phyloP scores from a whole-genome alignment of 208 protist species.

The Trypanosoma avium region DNA sequence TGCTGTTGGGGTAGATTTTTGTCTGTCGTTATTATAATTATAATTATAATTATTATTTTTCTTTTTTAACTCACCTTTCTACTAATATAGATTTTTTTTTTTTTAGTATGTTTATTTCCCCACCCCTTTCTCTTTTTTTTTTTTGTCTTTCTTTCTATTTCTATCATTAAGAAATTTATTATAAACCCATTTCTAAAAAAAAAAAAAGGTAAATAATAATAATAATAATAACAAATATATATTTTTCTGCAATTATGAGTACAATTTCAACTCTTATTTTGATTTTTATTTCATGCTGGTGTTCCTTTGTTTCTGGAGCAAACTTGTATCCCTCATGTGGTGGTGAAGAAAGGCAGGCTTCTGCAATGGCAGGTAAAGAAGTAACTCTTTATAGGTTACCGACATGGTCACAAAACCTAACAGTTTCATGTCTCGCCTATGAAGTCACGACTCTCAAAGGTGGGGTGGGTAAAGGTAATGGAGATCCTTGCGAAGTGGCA shows the following conservation, averaged over 20 bases:
- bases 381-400: constrained; percentile 25
- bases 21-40: too few species aligned
- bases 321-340: constrained; percentile 61
- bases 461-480: constrained; percentile 15
- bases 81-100: constrained; percentile 10
- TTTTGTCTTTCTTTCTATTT: constrained; percentile 1
- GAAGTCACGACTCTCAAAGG: constrained; percentile 50
- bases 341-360: constrained; percentile 22
- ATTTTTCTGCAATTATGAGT: too few species aligned
- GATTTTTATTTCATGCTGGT: constrained; percentile 2
- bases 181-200: constrained; percentile 4
- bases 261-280: too few species aligned
- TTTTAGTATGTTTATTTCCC: constrained; percentile 1
- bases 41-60: too few species aligned
- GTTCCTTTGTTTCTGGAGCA: constrained; percentile 8
- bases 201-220: too few species aligned
- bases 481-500: constrained; percentile 51
- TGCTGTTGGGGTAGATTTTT: too few species aligned
- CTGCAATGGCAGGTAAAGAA: constrained; percentile 21
- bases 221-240: neutral
- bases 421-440: constrained; percentile 62
- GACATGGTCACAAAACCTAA: constrained; percentile 11
- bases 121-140: neutral
- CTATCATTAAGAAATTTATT: constrained; percentile 14
- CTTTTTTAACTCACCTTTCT: too few species aligned